Base-by-base conservation (phyloP, 1,139 yeast species). In the Komagataea norvegica region DNA sequence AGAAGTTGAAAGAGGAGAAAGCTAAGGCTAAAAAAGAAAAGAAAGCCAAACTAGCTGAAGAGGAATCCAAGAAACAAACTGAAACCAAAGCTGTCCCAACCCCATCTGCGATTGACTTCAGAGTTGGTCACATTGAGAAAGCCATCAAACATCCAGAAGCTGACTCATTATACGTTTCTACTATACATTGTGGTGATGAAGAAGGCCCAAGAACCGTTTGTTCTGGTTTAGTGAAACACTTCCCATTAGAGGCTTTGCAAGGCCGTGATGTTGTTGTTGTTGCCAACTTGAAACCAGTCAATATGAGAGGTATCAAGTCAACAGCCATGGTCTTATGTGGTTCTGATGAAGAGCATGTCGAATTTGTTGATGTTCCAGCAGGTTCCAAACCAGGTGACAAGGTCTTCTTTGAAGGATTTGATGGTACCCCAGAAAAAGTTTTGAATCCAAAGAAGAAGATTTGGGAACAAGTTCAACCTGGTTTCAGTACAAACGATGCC, bases 161-260 rank as follows among this genome's bases (percentile, higher is more conserved):
- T 27, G 99, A 93, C 64, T 74, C 95, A 4, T 72, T 93, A 56
- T 93, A 93, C 61, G 95, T 91, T 45, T 89, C 97, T 24, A 91
- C 98, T 39, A 91, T 93, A 56, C 88, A 93, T 48, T 81, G 87
- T 73, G 99, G 98, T 49, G 98, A 91, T 56, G 89, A 72, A 49
- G 94, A 85, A 57, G 95, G 95, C 43, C 98, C 98, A 59, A 80
- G 99, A 71, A 93, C 96, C 33, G 95, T 93, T 37, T 93, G 98
- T 69, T 86, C 96, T 13, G 99, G 98, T 46, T 69, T 89, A 51
- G 95, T 85, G 40, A 79, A 80, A 49, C 75, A 78, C 62, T 71
- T 83, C 51, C 78, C 93, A 19, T 60, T 86, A 44, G 95, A 86
- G 57, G 83, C 79, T 37, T 79, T 89, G 91, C 87, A 81, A 64